Conservation (phyloP, 768 basidiomycete genomes). For the Macrolepiota fuliginosa region DNA sequence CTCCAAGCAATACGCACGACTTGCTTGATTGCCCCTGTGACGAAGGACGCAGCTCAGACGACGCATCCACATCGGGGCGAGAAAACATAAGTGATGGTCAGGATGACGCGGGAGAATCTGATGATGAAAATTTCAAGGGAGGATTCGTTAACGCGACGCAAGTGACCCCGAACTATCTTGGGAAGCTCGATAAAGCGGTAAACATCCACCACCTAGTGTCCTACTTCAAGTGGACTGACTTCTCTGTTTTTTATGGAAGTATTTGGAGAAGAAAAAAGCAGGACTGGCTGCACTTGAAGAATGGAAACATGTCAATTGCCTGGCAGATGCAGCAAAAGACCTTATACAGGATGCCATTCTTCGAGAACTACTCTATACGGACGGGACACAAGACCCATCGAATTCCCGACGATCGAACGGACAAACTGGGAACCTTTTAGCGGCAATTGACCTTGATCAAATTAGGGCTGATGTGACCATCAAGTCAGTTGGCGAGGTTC, state of each 20-base stretch:
- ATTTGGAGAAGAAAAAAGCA: conserved; percentile 63
- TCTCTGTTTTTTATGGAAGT: conserved; percentile 34
- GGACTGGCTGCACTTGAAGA: conserved; percentile 71
- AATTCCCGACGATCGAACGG: conserved; percentile 2
- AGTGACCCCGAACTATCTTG: conserved; percentile 41
- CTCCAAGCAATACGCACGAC: conserved; percentile 90
- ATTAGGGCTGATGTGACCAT: conserved; percentile 34
- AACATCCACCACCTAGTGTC: conserved; percentile 16
- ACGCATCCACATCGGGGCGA: conserved; percentile 21
- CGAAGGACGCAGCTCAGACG: conserved; percentile 26
- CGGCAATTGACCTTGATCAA: conserved; percentile 44
- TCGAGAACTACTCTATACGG: conserved; percentile 34
- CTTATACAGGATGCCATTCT: conserved; percentile 67
- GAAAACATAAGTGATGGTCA: conserved; percentile 21
- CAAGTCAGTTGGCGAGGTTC: conserved; percentile 36
- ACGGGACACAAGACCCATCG: not conserved
- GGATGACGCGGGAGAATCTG: not conserved
- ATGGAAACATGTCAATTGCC: conserved; percentile 85
- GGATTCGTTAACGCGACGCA: conserved; percentile 71
- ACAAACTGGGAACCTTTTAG: conserved; percentile 14
- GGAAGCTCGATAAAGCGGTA: conserved; percentile 54
- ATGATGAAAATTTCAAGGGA: conserved; percentile 13
- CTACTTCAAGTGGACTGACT: conserved; percentile 6
- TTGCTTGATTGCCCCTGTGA: conserved; percentile 80
- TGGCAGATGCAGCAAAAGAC: conserved; percentile 40